Base-by-base conservation (phyloP, 169 alveolate genomes). In the Cryptosporidium ubiquitum region DNA sequence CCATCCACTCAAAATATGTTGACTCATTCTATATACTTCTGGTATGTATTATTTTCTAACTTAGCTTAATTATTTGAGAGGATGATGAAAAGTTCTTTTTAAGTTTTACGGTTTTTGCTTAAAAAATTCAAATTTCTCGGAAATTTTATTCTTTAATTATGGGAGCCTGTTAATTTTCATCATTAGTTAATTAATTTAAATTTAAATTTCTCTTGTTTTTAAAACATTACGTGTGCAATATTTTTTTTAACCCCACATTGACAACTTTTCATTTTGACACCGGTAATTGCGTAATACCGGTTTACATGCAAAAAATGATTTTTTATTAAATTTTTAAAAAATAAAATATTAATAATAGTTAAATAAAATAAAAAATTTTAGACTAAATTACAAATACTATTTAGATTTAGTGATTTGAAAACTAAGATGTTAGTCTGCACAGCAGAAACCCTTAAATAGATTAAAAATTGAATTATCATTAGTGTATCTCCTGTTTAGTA, bases 361-460 rank as follows among this genome's bases (percentile, higher is more conserved):
- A 7, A 26, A 55, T 55, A 26, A 16, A 26, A 55, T 20, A 26
- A 55, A 55, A 26, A 26, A 26, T 55, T 55, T 55, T 23, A 55
- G 35, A 55, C 18, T 26, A 55, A 20, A 55, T 55, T 55, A 55
- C 2, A 55, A 26, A 0, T n/a, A 23, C 16, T n/a, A 26, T 55
- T n/a, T 7, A 35, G 29, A 0, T 10, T 0, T n/a, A 26, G 16
- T 23, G 16, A 26, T 23, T 26, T 5, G 3, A 0, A 55, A 57
- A 35, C 42, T 26, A 2, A 55, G 29, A 37, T 37, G 18, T 31
- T 61, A 79, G 23, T 79, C 89, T 26, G 74, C 69, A 64, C 89
- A 79, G 61, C 89, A 79, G 35, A 79, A 79, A 9, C 89, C 89
- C 31, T 42, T 79, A 29, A 79, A 79, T n/a, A 58, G 26, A 64